Evolutionary conservation across 805 yeast species (phyloP), one percentile per base, ranked within the genome.

Genomic region (Teunomyces kruisii): DNA sequence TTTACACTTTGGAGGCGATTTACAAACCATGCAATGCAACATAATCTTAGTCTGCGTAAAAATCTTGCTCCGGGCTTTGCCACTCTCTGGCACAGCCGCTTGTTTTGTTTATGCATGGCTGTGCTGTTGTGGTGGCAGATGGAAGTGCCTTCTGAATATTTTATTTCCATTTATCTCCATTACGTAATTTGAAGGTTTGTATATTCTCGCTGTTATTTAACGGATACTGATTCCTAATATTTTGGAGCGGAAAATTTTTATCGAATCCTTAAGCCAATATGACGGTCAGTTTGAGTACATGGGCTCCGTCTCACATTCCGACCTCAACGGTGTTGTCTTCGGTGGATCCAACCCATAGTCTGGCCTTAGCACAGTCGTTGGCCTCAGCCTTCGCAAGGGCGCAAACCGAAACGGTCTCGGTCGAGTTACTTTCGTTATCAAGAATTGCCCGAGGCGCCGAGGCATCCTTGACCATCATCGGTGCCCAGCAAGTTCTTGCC

Each of bases 401-500:
- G 3, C 43, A 43, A 9, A 64, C 69, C 1, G 67, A 48, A 33
- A 60, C 63, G 0, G 50, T 41, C 29, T 14, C n/a, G 3, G 38
- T 32, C 10, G 59, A 57, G 8, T 50, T 64, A 27, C 24, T 40
- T 4, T 49, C 59, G 2, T 55, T 59, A 16, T 63, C 71, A 3
- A 50, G 53, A 40, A 46, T 52, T 6, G 43, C 52, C 7, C 49
- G 74, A 31, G 74, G 73, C 2, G 73, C 71, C 6, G 50, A 60
- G 40, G 74, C 73, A 1, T 68, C 74, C 3, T 50, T 66, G 42
- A 58, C 65, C 8, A 56, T 68, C n/a, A 53, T 68, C 28, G 51
- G 59, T 1, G 74, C 73, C 9, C 65, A 67, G 44, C 36, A 58
- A n/a, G 65, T 65, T 1, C 48, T 64, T 32, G 74, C 74, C 9